A percentile compares a stretch with the other conserved stretches of the same genome.
Evolutionary conservation across 495 filamentous ascomycete genomes (phyloP).

Genomic region (Hamigera avellanea): DNA sequence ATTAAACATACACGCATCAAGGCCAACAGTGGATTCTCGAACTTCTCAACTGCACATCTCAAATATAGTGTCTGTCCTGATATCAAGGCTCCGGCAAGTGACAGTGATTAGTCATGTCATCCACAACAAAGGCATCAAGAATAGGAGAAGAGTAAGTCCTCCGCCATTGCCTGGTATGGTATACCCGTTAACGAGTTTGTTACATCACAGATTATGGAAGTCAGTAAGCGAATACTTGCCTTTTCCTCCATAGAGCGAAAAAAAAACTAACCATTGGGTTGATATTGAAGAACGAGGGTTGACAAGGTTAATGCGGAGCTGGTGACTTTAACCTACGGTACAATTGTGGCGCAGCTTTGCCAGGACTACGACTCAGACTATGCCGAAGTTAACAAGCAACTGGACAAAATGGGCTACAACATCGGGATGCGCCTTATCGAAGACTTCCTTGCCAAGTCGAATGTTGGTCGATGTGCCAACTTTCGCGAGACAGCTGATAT

Average conservation of each 20-base stretch:
- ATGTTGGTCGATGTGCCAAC: constrained; percentile 77
- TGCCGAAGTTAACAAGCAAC: constrained; percentile 83
- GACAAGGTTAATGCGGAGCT: constrained; percentile 84
- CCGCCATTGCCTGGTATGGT: not conserved
- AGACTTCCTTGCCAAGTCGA: constrained; percentile 92
- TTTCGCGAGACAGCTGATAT: constrained; percentile 94
- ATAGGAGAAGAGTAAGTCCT: constrained; percentile 89
- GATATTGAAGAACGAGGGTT: constrained; percentile 39
- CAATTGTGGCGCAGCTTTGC: constrained; percentile 91
- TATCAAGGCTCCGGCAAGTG: too few relatives aligned
- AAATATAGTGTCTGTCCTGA: too few relatives aligned
- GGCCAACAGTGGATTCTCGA: too few relatives aligned
- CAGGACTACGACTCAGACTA: constrained; percentile 93
- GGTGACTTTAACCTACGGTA: constrained; percentile 94
- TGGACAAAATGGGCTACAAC: constrained; percentile 99
- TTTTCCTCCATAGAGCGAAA: not conserved
- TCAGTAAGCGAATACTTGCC: constrained; percentile 40
- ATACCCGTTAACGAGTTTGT: constrained; percentile 4
- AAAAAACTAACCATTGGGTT: not conserved
- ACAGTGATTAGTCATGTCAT: constrained; percentile 29
- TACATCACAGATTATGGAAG: constrained; percentile 80
- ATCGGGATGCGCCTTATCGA: constrained; percentile 94
- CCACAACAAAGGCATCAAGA: constrained; percentile 73
- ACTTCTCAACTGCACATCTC: too few relatives aligned
- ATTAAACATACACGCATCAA: constrained; percentile 10